phyloP scores from a whole-genome alignment of 2,329 filamentous ascomycete genomes.

The Paraphaeosphaeria minitans region DNA sequence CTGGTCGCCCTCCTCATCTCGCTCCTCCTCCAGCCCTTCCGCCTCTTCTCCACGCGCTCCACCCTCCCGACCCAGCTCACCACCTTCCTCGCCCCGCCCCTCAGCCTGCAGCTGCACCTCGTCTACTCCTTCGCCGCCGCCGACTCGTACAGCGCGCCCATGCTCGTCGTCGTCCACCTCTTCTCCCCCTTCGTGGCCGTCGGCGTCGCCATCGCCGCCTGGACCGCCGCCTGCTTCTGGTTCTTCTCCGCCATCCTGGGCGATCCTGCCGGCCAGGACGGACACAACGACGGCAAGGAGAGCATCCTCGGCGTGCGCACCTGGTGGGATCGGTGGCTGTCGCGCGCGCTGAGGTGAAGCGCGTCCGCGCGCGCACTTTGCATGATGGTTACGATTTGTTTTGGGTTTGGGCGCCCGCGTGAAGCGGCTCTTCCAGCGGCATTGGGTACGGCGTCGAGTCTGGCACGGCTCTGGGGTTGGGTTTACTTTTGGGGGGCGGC shows the following conservation, averaged over 20 bases:
- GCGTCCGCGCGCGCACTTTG: neutral
- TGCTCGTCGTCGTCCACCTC: slow-evolving; percentile 59
- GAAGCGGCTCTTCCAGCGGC: slow-evolving; percentile 7
- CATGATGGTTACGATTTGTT: slow-evolving; percentile 6
- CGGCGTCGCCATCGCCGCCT: slow-evolving; percentile 61
- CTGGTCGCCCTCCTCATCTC: slow-evolving; percentile 53
- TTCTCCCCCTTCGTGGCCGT: slow-evolving; percentile 63
- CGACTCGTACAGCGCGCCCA: slow-evolving; percentile 47
- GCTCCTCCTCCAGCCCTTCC: slow-evolving; percentile 58
- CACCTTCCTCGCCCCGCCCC: slow-evolving; percentile 58
- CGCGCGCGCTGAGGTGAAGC: slow-evolving; percentile 40
- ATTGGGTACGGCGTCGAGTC: slow-evolving; percentile 8
- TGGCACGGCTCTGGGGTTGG: neutral
- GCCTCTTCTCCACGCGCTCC: slow-evolving; percentile 57
- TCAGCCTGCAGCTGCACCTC: slow-evolving; percentile 57
- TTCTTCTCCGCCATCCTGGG: slow-evolving; percentile 65
- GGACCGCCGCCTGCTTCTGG: slow-evolving; percentile 67
- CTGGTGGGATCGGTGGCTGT: slow-evolving; percentile 66
- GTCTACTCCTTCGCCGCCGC: slow-evolving; percentile 51
- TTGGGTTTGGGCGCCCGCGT: neutral
- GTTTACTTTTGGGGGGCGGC: neutral
- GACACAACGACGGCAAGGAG: slow-evolving; percentile 64
- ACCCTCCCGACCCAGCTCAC: slow-evolving; percentile 57
- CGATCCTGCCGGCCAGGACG: slow-evolving; percentile 64
- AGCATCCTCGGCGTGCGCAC: slow-evolving; percentile 62